Conservation (phyloP, 768 basidiomycete species). For the Lentinula lateritia region DNA sequence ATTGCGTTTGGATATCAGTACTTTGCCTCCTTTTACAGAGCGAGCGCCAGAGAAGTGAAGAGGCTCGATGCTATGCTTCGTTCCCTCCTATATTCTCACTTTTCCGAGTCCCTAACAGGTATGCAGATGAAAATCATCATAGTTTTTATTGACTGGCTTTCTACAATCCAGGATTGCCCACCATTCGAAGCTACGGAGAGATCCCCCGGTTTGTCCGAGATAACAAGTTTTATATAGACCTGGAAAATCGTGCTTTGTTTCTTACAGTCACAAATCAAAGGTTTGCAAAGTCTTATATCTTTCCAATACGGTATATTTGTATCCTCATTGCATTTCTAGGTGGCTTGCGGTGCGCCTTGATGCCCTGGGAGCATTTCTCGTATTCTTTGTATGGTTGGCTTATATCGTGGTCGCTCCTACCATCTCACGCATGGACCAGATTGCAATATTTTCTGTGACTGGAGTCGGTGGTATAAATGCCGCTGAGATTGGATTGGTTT, state of each 20-base stretch:
- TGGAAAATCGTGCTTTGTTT: conserved; percentile 69
- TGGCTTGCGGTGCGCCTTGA: conserved; percentile 74
- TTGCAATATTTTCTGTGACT: conserved; percentile 60
- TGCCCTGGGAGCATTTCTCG: conserved; percentile 55
- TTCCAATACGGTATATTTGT: background rate
- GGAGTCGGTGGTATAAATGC: conserved; percentile 54
- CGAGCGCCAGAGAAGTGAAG: conserved; percentile 71
- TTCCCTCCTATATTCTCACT: conserved; percentile 70
- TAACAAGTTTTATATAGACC: conserved; percentile 63
- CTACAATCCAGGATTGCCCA: conserved; percentile 37
- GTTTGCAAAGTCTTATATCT: conserved; percentile 16
- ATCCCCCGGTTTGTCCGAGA: conserved; percentile 54
- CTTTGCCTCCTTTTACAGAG: conserved; percentile 64
- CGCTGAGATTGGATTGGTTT: conserved; percentile 64
- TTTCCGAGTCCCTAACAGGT: conserved; percentile 72
- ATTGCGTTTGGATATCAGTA: conserved; percentile 60
- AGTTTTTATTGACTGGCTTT: background rate
- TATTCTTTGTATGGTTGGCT: conserved; percentile 41
- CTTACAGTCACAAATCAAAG: conserved; percentile 65
- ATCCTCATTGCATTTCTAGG: conserved; percentile 18
- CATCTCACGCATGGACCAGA: conserved; percentile 24
- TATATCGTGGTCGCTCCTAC: background rate
- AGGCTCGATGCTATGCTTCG: conserved; percentile 64
- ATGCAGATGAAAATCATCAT: background rate
- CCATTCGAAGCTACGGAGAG: conserved; percentile 70